phyloP scores from a whole-genome alignment of 345 rosid species.

The Reutealis trisperma region DNA sequence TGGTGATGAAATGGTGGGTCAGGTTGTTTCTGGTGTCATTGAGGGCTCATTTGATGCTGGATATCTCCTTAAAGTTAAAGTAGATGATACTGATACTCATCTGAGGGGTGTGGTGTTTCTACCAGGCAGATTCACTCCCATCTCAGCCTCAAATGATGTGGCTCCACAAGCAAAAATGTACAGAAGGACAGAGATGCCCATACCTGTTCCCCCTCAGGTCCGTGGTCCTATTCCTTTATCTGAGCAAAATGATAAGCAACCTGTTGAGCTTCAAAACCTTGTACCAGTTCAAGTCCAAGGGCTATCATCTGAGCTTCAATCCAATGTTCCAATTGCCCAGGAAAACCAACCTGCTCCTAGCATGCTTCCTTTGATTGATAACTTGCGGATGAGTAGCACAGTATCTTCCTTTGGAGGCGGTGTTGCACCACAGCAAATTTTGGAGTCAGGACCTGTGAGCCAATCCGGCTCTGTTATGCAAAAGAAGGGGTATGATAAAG shows the following conservation, averaged over 20 bases:
- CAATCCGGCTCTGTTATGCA: slow-evolving; percentile 24
- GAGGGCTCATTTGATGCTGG: slow-evolving; percentile 70
- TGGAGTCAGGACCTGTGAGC: slow-evolving; percentile 36
- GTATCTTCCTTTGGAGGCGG: slow-evolving; percentile 31
- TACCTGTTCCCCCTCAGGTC: slow-evolving; percentile 34
- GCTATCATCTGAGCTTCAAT: slow-evolving; percentile 23
- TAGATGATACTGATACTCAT: slow-evolving; percentile 46
- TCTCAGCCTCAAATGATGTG: slow-evolving; percentile 61
- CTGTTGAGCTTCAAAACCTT: slow-evolving; percentile 27
- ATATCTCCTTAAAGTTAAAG: slow-evolving; percentile 58
- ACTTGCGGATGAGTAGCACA: slow-evolving; percentile 29
- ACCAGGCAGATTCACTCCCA: slow-evolving; percentile 44
- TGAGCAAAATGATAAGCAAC: slow-evolving; percentile 33
- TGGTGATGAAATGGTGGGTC: slow-evolving; percentile 47
- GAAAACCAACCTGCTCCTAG: slow-evolving; percentile 35
- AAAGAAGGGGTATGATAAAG: slow-evolving; percentile 21
- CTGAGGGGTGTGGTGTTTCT: slow-evolving; percentile 62
- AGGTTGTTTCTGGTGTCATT: slow-evolving; percentile 56
- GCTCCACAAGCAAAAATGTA: slow-evolving; percentile 66
- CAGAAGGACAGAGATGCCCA: slow-evolving; percentile 39
- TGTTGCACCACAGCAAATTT: slow-evolving; percentile 12
- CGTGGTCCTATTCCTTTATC: slow-evolving; percentile 22
- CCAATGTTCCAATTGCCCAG: slow-evolving; percentile 13
- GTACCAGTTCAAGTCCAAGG: slow-evolving; percentile 29
- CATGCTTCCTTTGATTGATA: slow-evolving; percentile 25